These are phyloP conservation scores for Rhododendron griersonianum DNA, from an alignment of 148 eudicot genomes.

Conservation along the genomic window DNA sequence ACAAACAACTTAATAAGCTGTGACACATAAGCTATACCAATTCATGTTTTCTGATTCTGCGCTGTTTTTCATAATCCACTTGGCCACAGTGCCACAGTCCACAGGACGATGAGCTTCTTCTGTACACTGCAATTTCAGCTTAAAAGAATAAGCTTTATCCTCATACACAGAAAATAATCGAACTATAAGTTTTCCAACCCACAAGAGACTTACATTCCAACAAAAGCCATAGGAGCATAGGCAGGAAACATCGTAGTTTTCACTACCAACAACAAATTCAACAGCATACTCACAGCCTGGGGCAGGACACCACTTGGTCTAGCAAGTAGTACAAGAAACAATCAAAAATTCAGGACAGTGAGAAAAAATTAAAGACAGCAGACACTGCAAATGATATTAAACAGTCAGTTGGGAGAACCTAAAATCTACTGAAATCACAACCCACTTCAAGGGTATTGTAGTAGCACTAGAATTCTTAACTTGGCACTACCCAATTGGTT, in stretches of 20 bases:
- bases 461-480: not conserved
- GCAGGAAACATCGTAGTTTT: constrained; percentile 52
- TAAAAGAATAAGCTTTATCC: not conserved
- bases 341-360: not conserved
- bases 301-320: constrained; percentile 77
- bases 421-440: not conserved
- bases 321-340: not conserved
- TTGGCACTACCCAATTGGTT: not conserved
- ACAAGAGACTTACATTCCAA: constrained; percentile 48
- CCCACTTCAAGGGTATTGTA: not conserved
- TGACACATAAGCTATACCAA: constrained; percentile 32
- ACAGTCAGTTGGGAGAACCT: not conserved
- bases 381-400: not conserved
- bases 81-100: constrained; percentile 50
- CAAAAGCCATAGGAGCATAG: constrained; percentile 54
- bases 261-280: constrained; percentile 48
- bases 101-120: constrained; percentile 74
- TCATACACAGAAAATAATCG: not conserved
- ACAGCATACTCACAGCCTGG: constrained; percentile 65
- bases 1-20: not conserved
- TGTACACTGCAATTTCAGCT: constrained; percentile 44
- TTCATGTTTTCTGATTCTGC: constrained; percentile 51
- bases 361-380: not conserved
- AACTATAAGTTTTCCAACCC: not conserved
- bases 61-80: constrained; percentile 47